Evolutionary conservation across 345 rosid genomes (phyloP).

Genomic region (Passiflora organensis): DNA sequence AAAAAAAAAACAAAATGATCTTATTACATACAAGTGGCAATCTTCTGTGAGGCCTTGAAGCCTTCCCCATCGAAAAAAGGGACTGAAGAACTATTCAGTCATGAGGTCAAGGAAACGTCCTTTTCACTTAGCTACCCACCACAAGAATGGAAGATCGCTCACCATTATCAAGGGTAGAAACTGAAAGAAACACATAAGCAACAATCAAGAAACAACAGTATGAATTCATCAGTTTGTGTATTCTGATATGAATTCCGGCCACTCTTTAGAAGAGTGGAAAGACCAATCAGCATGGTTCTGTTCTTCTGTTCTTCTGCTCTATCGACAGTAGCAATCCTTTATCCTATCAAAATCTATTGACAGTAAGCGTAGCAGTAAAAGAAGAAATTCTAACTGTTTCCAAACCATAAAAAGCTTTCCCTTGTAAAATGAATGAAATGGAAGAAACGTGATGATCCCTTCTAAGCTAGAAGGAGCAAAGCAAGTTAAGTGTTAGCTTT

Average conservation of each 20-base stretch:
- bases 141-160: not conserved
- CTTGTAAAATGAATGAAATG: not conserved
- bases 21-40: too few relatives aligned
- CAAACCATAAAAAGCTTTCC: not conserved
- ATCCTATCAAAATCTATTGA: not conserved
- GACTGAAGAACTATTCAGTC: not conserved
- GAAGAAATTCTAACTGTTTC: not conserved
- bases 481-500: not conserved
- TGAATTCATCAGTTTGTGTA: not conserved
- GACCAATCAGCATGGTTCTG: not conserved
- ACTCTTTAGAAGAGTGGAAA: not conserved
- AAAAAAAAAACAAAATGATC: too few relatives aligned
- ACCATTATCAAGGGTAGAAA: not conserved
- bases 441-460: not conserved
- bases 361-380: not conserved
- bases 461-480: not conserved
- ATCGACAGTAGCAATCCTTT: not conserved
- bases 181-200: not conserved
- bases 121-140: not conserved
- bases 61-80: too few relatives aligned
- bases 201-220: not conserved
- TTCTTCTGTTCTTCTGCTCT: not conserved
- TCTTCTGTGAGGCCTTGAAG: too few relatives aligned
- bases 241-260: not conserved
- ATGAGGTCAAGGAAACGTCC: constrained; percentile 8